Base-by-base conservation (phyloP, 2,329 filamentous ascomycete genomes). In the Penicillium sp. region DNA sequence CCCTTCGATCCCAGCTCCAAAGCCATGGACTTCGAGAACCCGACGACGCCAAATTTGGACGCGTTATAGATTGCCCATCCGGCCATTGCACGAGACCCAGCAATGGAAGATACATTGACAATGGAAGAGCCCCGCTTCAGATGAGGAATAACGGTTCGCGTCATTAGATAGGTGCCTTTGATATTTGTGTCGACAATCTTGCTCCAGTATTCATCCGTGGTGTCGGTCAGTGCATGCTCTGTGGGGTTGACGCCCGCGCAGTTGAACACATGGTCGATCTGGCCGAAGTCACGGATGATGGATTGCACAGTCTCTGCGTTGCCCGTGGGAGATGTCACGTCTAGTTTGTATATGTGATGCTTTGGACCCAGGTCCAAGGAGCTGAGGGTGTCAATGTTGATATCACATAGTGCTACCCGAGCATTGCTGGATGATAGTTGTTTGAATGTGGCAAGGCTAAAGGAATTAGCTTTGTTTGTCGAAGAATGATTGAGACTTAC, bases 181-280 rank as follows among this genome's bases (percentile, higher is more conserved):
- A 81, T 59, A 54, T 81, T 81, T 0, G 73, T 74, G 49, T 74
- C 71, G 21, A 81, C 66, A 7, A 81, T 66, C 43, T 71, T 75
- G 57, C 78, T 73, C 67, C 74, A 81, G 59, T 80, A 83, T 10
- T 68, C 78, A 52, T 83, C 77, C 2, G 71, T 70, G 1, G 74
- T 75, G 4, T 73, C 66, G 31, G 70, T 71, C 27, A 79, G 70
- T 3, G 73, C 64, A 22, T 75, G 67, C 1, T 66, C 64, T 0
- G 76, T 79, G 1, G 79, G 79, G 57, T 81, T 81, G n/a, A 81
- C 68, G 32, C 79, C 79, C 6, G 74, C 70, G 51, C 78, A 78
- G 58, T 75, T 75, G 61, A 77, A 77, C 4, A 77, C 66, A 46
- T 71, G 66, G 61, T 75, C 64, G 10, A 77, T 62, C 8, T 58